These are phyloP conservation scores for Bipolaris victoriae DNA, from an alignment of 2,329 filamentous ascomycete genomes.

Conservation along the genomic window DNA sequence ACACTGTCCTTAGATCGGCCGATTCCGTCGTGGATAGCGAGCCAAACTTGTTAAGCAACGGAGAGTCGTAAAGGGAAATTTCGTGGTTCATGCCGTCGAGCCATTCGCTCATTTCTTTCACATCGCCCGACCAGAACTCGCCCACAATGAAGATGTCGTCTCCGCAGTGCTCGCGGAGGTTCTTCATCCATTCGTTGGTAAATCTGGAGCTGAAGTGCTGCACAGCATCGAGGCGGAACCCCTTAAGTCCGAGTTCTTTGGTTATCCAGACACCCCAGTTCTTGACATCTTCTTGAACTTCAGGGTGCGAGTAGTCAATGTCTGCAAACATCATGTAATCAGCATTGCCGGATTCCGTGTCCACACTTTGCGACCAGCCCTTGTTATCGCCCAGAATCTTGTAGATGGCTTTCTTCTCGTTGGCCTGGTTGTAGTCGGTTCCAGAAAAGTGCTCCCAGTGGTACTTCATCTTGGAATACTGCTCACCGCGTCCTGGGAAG, in stretches of 20 bases:
- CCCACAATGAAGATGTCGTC: constrained; percentile 67
- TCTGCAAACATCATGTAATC: constrained; percentile 77
- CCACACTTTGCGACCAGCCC: constrained; percentile 67
- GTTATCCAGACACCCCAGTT: constrained; percentile 73
- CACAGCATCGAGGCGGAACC: constrained; percentile 73
- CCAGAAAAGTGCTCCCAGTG: constrained; percentile 71
- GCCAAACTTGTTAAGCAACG: constrained; percentile 72
- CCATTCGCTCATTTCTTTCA: constrained; percentile 62
- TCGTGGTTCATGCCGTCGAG: constrained; percentile 62
- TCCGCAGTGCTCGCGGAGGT: constrained; percentile 58
- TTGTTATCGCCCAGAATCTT: constrained; percentile 69
- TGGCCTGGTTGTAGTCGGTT: constrained; percentile 68
- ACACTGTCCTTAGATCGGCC: constrained; percentile 68
- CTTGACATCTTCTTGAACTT: constrained; percentile 67
- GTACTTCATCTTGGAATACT: constrained; percentile 68
- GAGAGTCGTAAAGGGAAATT: constrained; percentile 68
- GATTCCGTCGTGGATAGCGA: constrained; percentile 61
- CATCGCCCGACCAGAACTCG: constrained; percentile 71
- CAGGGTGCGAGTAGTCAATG: constrained; percentile 64
- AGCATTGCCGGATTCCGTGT: constrained; percentile 68
- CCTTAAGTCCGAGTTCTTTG: constrained; percentile 64
- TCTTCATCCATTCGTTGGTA: constrained; percentile 66
- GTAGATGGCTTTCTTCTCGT: constrained; percentile 66
- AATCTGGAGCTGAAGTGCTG: constrained; percentile 76
- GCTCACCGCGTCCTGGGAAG: constrained; percentile 65